Base-by-base conservation (phyloP, 2,329 filamentous ascomycete genomes). In the Albifimbria verrucaria region DNA sequence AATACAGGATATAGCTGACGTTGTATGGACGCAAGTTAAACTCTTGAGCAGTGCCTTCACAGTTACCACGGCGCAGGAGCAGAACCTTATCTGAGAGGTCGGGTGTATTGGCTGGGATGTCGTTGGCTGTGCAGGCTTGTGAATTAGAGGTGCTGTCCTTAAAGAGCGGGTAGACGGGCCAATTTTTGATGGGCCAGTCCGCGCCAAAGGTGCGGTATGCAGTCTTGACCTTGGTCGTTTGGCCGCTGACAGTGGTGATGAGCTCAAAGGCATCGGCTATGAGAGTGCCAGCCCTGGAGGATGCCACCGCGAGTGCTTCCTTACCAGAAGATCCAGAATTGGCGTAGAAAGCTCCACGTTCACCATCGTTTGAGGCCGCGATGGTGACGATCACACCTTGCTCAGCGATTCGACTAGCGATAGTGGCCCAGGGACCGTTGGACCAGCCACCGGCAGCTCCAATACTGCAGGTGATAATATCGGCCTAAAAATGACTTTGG, bases 351-450 rank as follows among this genome's bases (percentile, higher is more conserved):
- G 75, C 62, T 2, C 76, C 76, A 15, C 63, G 57, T 6, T 59
- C 60, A 17, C 76, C 76, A 7, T 68, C 66, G 50, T 79, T 79
- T 23, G 76, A 76, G 7, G 71, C 73, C 0, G 75, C 68, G 22
- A 78, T 69, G 7, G 72, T 71, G 26, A 76, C 68, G 11, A 75
- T 68, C 7, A 77, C 67, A 5, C 75, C 75, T 7, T 72, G 64
- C 7, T 75, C 70, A 10, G 70, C 68, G 41, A 72, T 63, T 18
- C 64, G 57, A 12, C 63, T 64, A 23, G 66, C 65, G 2, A 71
- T 59, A 2, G 61, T 58, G 3, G 66, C 67, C 68, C 64, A 70
- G 10, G 68, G 65, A 39, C 67, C 49, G 48, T 54, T 52, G 7
- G 49, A 49, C 55, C 61, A 68, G 15, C 72, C 71, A 20, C 59